phyloP scores from a whole-genome alignment of 805 yeast species.

The Starmerella vitae region DNA sequence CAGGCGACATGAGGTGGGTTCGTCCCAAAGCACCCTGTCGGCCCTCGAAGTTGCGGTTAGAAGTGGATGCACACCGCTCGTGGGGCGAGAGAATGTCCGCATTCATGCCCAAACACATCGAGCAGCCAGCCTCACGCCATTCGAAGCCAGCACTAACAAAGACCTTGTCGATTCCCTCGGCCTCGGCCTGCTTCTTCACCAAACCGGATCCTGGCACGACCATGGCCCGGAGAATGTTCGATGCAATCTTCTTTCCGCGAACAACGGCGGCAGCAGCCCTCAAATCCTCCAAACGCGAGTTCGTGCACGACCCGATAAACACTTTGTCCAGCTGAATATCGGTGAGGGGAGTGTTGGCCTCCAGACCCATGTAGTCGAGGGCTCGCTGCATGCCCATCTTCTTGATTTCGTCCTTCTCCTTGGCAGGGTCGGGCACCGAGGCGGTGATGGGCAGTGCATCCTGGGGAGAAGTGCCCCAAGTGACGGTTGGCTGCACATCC shows the following conservation, averaged over 20 bases:
- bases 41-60: conserved; percentile 97
- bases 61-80: conserved; percentile 97
- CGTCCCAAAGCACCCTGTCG: conserved; percentile 95
- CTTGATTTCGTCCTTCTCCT: conserved; percentile 46
- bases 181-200: conserved; percentile 85
- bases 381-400: conserved; percentile 84
- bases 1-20: conserved; percentile 96
- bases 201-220: conserved; percentile 97
- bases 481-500: conserved; percentile 88
- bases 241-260: conserved; percentile 77
- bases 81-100: conserved; percentile 91
- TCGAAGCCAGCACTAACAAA: conserved; percentile 88
- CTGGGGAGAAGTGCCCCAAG: conserved; percentile 99
- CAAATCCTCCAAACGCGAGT: conserved; percentile 92
- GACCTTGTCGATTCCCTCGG: conserved; percentile 84
- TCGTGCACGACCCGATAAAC: conserved; percentile 96
- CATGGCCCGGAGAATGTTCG: conserved; percentile 63
- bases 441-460: conserved; percentile 94
- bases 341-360: conserved; percentile 63
- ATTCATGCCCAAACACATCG: conserved; percentile 99
- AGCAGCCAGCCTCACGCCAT: conserved; percentile 99
- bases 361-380: conserved; percentile 79
- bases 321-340: conserved; percentile 80
- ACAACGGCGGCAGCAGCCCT: conserved; percentile 91
- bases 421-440: conserved; percentile 78